Percentiles rank a stretch among this genome's conserved stretches.
These are phyloP conservation scores for Vitellaria paradoxa DNA, from an alignment of 179 eudicot genomes.

Conservation along the genomic window DNA sequence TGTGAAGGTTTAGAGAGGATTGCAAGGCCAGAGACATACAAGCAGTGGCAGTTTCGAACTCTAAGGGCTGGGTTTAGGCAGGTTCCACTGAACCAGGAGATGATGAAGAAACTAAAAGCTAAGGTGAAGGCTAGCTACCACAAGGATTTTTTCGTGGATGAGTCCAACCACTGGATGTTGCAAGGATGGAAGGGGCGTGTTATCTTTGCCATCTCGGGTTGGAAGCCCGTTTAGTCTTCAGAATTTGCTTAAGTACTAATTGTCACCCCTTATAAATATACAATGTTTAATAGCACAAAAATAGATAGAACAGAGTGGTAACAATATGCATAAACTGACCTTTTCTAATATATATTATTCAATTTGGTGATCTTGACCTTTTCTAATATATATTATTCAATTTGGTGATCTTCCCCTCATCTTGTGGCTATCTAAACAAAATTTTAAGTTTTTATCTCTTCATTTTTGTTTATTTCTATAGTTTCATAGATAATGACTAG, in stretches of 20 bases:
- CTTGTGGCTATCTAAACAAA: too few relatives aligned
- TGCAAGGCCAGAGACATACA: conserved; percentile 55
- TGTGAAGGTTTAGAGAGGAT: conserved; percentile 53
- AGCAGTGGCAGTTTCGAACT: conserved; percentile 47
- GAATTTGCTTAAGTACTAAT: too few relatives aligned
- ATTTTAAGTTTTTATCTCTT: too few relatives aligned
- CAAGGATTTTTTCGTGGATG: conserved; percentile 42
- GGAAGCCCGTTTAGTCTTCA: conserved; percentile 27
- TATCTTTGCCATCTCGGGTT: conserved; percentile 34
- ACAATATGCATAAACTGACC: too few relatives aligned
- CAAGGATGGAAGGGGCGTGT: conserved; percentile 55
- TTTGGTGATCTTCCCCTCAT: conserved; percentile 10
- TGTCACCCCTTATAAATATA: too few relatives aligned
- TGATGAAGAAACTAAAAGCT: conserved; percentile 30
- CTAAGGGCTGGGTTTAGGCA: conserved; percentile 40
- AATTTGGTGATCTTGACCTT: too few relatives aligned
- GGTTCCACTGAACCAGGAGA: conserved; percentile 31
- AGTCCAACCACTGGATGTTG: conserved; percentile 37
- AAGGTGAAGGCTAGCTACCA: conserved; percentile 20
- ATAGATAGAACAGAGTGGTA: too few relatives aligned
- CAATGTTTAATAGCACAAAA: too few relatives aligned
- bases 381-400: too few relatives aligned
- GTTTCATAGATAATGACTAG: too few relatives aligned
- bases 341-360: too few relatives aligned
- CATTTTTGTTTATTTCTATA: too few relatives aligned